Evolutionary conservation across 768 basidiomycete species (phyloP), one percentile per base, ranked within the genome.

Genomic region (Suillus alpinus): DNA sequence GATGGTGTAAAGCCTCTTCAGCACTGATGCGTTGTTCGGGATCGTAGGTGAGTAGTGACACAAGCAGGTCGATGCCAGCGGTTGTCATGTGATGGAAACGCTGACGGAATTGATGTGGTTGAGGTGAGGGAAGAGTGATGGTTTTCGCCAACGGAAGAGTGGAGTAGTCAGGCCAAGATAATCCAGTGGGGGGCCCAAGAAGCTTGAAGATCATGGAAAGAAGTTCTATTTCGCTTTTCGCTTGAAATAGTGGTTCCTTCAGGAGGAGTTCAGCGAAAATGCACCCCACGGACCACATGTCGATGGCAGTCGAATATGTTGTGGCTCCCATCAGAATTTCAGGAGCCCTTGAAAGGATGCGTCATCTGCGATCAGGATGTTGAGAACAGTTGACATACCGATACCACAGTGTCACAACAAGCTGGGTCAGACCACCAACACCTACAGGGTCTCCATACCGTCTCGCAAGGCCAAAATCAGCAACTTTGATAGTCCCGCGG

Each of bases 361-460:
- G 50, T 68, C 56, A 57, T 55, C 57, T 34, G 62, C 66, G 62
- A 55, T 62, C 51, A 51, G 61, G 56, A 66, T 59, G 59, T 52
- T 41, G 61, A 50, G 49, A 58, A 57, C 50, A 49, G 36, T 26
- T 63, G 73, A 73, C 87, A 63, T 74, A 95, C 96, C 96, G 86
- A 77, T 99, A 99, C 97, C 97, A 99, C 32, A 99, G 80, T 1
- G 97, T 99, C 14, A 99, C 97, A 2, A 99, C 97, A 16, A 99
- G 83, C 69, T 98, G 97, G 4, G 97, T 99, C 84, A 99, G 86
- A 34, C 95, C 94, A n/a, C 93, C 92, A 6, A 94, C 88, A 23
- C 96, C 95, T 12, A 98, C 84, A 10, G 97, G 97, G 73, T 98
- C 97, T 18, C 97, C 97, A 70, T 94, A 99, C 57, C 95, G 86